phyloP scores from a whole-genome alignment of 2,329 filamentous ascomycete species.

The Grosmannia clavigera region DNA sequence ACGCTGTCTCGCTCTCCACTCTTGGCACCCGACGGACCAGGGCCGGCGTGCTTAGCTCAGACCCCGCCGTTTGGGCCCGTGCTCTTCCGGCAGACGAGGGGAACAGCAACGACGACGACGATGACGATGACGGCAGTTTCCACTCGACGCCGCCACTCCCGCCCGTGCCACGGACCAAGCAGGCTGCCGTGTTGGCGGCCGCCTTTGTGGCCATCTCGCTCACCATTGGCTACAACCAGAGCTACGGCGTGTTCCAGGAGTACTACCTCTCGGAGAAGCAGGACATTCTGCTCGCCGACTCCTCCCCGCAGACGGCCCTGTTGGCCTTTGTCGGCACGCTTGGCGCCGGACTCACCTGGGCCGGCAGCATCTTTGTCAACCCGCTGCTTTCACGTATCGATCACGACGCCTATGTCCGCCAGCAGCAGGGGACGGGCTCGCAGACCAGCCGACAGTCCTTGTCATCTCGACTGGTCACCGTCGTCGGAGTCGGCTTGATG shows the following conservation, averaged over 20 bases:
- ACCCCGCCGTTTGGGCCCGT: background rate
- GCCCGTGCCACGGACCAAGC: constrained; percentile 26
- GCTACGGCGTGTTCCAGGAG: constrained; percentile 35
- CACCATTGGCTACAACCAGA: constrained; percentile 36
- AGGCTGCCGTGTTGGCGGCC: constrained; percentile 28
- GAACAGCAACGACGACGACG: background rate
- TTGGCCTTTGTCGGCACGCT: constrained; percentile 36
- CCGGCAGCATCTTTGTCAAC: constrained; percentile 34
- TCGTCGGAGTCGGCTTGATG: constrained; percentile 28
- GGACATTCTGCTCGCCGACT: constrained; percentile 23
- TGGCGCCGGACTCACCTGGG: constrained; percentile 35
- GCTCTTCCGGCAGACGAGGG: background rate
- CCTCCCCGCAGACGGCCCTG: constrained; percentile 24
- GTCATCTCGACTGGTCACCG: constrained; percentile 25
- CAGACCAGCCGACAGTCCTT: constrained; percentile 14
- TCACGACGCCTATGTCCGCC: constrained; percentile 8
- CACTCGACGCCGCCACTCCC: constrained; percentile 13
- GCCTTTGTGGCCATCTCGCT: constrained; percentile 31
- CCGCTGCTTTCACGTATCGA: constrained; percentile 31
- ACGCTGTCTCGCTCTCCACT: background rate
- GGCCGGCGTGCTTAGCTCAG: background rate
- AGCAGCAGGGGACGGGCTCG: background rate
- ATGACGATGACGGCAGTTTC: constrained; percentile 13
- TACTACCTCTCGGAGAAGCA: constrained; percentile 31
- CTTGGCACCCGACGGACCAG: background rate